phyloP scores from a whole-genome alignment of 495 filamentous ascomycete species.

The Filosporella fistucella region DNA sequence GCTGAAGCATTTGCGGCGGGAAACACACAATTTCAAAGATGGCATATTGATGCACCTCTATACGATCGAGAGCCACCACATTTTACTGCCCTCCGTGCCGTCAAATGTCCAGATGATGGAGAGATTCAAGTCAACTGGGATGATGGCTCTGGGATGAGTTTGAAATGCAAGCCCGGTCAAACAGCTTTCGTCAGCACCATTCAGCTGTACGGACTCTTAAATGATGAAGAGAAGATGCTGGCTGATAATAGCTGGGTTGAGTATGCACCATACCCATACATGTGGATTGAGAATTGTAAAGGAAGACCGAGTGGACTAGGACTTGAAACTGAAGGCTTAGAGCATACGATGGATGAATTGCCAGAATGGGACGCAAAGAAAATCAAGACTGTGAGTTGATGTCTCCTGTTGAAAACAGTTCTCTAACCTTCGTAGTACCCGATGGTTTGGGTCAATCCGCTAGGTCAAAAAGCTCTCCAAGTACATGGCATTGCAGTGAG shows the following conservation, averaged over 20 bases:
- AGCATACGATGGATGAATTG: slow-evolving; percentile 30
- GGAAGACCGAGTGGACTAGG: slow-evolving; percentile 33
- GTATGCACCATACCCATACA: slow-evolving; percentile 35
- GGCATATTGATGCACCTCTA: slow-evolving; percentile 41
- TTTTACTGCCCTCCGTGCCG: slow-evolving; percentile 37
- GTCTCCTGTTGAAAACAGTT: background rate
- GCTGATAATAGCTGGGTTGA: slow-evolving; percentile 38
- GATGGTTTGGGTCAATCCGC: slow-evolving; percentile 37
- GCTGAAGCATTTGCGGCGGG: slow-evolving; percentile 28
- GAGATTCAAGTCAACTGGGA: slow-evolving; percentile 37
- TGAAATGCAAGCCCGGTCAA: slow-evolving; percentile 27
- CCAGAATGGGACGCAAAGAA: slow-evolving; percentile 28
- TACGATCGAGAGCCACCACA: slow-evolving; percentile 37
- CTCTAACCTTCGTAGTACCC: slow-evolving; percentile 22
- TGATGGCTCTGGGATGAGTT: slow-evolving; percentile 30
- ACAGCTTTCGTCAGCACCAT: slow-evolving; percentile 29
- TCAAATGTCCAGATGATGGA: slow-evolving; percentile 28
- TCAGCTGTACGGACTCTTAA: slow-evolving; percentile 33
- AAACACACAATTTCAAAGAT: slow-evolving; percentile 35
- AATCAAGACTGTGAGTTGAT: slow-evolving; percentile 23
- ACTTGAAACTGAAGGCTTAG: slow-evolving; percentile 27
- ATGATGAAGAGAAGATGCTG: slow-evolving; percentile 31
- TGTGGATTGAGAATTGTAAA: slow-evolving; percentile 35
- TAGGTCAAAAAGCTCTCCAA: slow-evolving; percentile 11
- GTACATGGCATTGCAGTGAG: slow-evolving; percentile 8